Evolutionary conservation across 2,329 filamentous ascomycete genomes (phyloP).

Genomic region (Paraconiothyrium brasiliense): DNA sequence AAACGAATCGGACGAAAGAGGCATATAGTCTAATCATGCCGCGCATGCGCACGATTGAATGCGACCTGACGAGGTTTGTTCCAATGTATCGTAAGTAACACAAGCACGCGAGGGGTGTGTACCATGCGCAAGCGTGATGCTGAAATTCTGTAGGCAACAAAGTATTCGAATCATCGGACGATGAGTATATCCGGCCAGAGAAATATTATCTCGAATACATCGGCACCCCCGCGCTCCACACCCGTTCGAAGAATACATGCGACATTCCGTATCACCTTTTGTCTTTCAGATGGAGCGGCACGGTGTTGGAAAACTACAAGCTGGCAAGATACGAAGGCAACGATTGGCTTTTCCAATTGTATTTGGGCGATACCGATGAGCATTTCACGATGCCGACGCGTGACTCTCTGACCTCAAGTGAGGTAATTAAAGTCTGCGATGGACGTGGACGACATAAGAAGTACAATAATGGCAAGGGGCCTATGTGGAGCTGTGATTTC

Average conservation of each 20-base stretch:
- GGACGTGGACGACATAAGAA: background rate
- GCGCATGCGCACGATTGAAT: slow-evolving; percentile 1
- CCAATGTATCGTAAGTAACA: slow-evolving; percentile 11
- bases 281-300: background rate
- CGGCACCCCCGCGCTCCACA: slow-evolving; percentile 7
- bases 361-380: slow-evolving; percentile 4
- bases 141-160: slow-evolving; percentile 5
- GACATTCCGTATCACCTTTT: slow-evolving; percentile 14
- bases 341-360: slow-evolving; percentile 18
- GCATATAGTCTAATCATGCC: slow-evolving; percentile 13
- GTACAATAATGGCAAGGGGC: background rate
- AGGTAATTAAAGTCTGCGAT: slow-evolving; percentile 11
- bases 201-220: slow-evolving; percentile 17
- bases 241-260: background rate
- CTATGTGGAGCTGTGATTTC: background rate
- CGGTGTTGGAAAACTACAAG: slow-evolving; percentile 2
- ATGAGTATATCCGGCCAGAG: slow-evolving; percentile 2
- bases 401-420: background rate
- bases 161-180: slow-evolving; percentile 9
- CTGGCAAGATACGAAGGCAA: slow-evolving; percentile 12
- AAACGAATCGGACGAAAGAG: slow-evolving; percentile 11
- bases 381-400: slow-evolving; percentile 2
- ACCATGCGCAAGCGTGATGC: background rate
- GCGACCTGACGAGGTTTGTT: slow-evolving; percentile 11
- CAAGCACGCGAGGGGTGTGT: background rate